Evolutionary conservation across 176 grass and related monocot species (phyloP), one percentile per base, ranked within the genome.

Genomic region (Cenchrus purpureus): DNA sequence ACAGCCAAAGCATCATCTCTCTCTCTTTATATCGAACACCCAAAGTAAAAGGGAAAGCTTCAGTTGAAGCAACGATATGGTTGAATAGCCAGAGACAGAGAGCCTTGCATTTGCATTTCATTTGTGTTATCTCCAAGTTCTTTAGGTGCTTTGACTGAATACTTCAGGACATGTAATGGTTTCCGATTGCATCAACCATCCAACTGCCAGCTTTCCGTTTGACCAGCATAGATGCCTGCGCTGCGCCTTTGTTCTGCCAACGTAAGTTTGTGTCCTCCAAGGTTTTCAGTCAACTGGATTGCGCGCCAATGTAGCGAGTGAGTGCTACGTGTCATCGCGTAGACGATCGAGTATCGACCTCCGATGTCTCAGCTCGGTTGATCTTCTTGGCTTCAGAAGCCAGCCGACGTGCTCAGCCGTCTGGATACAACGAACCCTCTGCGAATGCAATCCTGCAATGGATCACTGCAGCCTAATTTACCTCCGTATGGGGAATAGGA

Each of bases 251-350:
- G 77, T 85, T 80, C 70, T 61, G 52, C 69, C 82, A 89, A 85
- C 61, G 69, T 62, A 80, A 51, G 12, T 76, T 89, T 85, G 82
- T 81, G 54, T 14, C 28, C 13, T 62, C 75, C 68, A 56, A 88
- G 81, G 75, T 89, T 79, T 62, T 59, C 59, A 58, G 75, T 51
- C 75, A 66, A 79, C 37, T 56, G 42, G 68, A 22, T 84, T 84
- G 68, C 10, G 60, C 81, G 68, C 81, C 58, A 79, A 84, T 78
- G 13, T 20, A 79, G 51, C 66, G 50, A 34, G 14, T 58, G 31
- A 16, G 79, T 51, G 7, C 8, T 51, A 6, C 8, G 45, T 46
- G 45, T 7, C 65, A 63, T 81, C 37, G 22, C 74, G 59, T 84
- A 72, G 72, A 76, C 42, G 37, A 40, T 40, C 37, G 71, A 87